Conservation (phyloP, 805 yeast species). For the Candida khao-thaluensis region DNA sequence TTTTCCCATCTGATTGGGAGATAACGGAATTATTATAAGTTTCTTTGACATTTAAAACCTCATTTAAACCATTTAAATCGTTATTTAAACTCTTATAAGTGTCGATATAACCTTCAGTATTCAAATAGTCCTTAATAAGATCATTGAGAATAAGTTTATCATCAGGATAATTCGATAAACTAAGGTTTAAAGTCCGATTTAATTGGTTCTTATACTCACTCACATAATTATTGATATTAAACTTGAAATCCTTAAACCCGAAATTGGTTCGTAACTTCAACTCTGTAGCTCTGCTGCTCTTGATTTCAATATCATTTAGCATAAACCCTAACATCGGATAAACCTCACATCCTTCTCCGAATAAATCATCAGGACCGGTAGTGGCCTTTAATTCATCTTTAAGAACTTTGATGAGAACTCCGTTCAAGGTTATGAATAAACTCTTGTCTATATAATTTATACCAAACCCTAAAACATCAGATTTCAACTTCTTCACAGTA, state of each 20-base stretch:
- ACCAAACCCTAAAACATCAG: conserved; percentile 81
- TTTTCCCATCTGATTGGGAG: conserved; percentile 23
- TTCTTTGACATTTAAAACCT: neutral
- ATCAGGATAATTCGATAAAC: conserved; percentile 20
- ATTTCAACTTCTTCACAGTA: conserved; percentile 16
- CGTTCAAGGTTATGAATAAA: conserved; percentile 81
- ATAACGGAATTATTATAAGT: conserved; percentile 7
- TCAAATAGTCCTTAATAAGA: conserved; percentile 38
- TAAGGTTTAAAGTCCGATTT: conserved; percentile 20
- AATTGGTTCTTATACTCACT: conserved; percentile 40
- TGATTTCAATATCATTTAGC: conserved; percentile 31
- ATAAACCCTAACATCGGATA: conserved; percentile 37
- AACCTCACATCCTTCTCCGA: conserved; percentile 23
- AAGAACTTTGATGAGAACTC: conserved; percentile 43
- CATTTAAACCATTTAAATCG: conserved; percentile 27
- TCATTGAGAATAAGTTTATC: conserved; percentile 29
- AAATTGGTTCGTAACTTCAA: conserved; percentile 51
- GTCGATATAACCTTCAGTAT: conserved; percentile 38
- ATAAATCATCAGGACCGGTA: conserved; percentile 22
- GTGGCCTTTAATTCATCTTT: conserved; percentile 25
- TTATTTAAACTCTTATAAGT: conserved; percentile 33
- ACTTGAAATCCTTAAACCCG: conserved; percentile 55
- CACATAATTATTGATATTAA: conserved; percentile 58
- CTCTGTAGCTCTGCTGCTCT: conserved; percentile 23
- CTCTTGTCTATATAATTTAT: conserved; percentile 62